Base-by-base conservation (phyloP, 2,329 filamentous ascomycete species). In the Clarireedia hainanense region DNA sequence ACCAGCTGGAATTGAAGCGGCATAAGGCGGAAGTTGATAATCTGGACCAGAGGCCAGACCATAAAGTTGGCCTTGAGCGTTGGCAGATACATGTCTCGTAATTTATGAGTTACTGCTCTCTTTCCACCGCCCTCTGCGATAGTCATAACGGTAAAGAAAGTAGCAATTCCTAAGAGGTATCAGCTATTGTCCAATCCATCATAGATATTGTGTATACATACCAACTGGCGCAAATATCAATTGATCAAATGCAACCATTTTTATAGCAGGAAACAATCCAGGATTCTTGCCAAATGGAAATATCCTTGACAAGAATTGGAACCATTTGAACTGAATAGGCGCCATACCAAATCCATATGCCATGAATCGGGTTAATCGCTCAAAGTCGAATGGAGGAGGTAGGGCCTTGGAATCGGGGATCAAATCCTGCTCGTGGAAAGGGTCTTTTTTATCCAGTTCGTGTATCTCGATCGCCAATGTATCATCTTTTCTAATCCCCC, bases 91-190 rank as follows among this genome's bases (percentile, higher is more conserved):
- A 97, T 91, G 69, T 96, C 92, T 67, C 88, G 81, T 65, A 99
- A 85, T 77, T 99, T 99, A 69, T 85, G 80, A 59, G 79, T 74
- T 50, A 99, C 79, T 6, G 89, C 91, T 58, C 88, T 80, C 65
- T 81, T 83, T 34, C 91, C 90, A 57, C 94, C 94, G 26, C 94
- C 94, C 73, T 99, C 94, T 12, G 92, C 89, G 15, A 97, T 73
- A 0, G 94, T 97, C 92, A 99, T 97, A 73, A 86, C 92, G 0
- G 89, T 91, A 71, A 97, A 99, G 77, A 99, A 99, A 63, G 81
- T 79, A 14, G 81, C 88, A 56, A 99, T 81, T 74, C 89, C 81
- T 83, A 61, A 14, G 61, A 60, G 60, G 37, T 52, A 42, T 60
- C 50, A 58, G 55, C 12, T 30, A 26, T 50, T 12, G 10, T 23